These are phyloP conservation scores for Ganoderma leucocontextum DNA, from an alignment of 1,284 basidiomycete genomes.

Conservation along the genomic window DNA sequence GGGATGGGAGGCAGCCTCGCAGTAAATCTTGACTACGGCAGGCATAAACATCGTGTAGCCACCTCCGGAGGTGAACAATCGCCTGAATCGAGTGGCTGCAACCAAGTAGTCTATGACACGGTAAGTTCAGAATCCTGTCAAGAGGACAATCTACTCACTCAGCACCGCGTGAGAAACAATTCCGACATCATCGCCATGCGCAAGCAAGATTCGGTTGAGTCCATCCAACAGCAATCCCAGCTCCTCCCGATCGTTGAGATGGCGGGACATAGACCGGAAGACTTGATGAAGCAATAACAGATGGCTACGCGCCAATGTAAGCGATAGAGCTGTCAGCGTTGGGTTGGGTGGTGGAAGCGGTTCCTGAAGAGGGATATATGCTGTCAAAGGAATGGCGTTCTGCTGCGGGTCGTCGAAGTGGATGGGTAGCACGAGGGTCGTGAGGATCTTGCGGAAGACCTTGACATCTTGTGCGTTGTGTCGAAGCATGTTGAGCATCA, in stretches of 20 bases:
- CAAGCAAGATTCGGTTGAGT: slow-evolving; percentile 69
- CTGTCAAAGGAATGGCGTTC: slow-evolving; percentile 49
- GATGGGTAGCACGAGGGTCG: slow-evolving; percentile 66
- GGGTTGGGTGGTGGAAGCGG: slow-evolving; percentile 30
- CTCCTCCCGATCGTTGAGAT: slow-evolving; percentile 79
- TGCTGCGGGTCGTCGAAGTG: slow-evolving; percentile 44
- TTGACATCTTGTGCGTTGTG: slow-evolving; percentile 78
- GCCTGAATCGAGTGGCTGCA: slow-evolving; percentile 79
- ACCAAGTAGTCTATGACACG: slow-evolving; percentile 53
- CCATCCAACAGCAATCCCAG: slow-evolving; percentile 75
- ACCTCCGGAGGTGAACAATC: slow-evolving; percentile 75
- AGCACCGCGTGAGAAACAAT: slow-evolving; percentile 77
- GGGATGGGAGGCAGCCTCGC: slow-evolving; percentile 59
- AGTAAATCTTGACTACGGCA: slow-evolving; percentile 71
- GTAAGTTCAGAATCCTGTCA: not conserved
- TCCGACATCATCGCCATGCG: slow-evolving; percentile 75
- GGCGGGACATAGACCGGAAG: slow-evolving; percentile 78
- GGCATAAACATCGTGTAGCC: slow-evolving; percentile 80
- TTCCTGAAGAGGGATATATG: slow-evolving; percentile 49
- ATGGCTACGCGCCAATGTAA: slow-evolving; percentile 74
- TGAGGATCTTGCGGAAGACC: slow-evolving; percentile 73
- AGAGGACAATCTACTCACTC: slow-evolving; percentile 51
- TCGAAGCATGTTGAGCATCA: slow-evolving; percentile 72
- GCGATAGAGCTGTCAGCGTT: slow-evolving; percentile 53
- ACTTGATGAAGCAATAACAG: slow-evolving; percentile 74